Conservation (phyloP, 495 filamentous ascomycete genomes). For the Neurospora sp. region DNA sequence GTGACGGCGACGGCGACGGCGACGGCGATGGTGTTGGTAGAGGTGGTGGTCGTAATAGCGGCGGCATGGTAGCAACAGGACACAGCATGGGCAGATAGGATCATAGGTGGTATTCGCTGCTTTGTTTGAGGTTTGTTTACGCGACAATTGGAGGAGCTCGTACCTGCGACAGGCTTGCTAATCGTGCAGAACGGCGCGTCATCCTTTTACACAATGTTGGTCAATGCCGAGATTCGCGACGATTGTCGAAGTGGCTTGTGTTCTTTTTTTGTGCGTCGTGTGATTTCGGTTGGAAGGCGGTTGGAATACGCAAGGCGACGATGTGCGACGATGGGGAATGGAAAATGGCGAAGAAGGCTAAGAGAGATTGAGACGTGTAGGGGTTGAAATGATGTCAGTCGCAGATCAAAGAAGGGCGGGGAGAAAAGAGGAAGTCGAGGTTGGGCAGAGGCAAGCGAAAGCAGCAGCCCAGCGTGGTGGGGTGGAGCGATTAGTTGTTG, state of each 20-base stretch:
- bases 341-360: background rate
- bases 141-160: slow-evolving; percentile 5
- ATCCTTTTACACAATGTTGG: slow-evolving; percentile 7
- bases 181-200: slow-evolving; percentile 39
- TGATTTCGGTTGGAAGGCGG: background rate
- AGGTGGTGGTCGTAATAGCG: background rate
- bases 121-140: slow-evolving; percentile 6
- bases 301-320: background rate
- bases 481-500: background rate
- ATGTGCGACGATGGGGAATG: background rate
- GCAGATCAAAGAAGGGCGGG: slow-evolving; percentile 6
- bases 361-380: slow-evolving; percentile 9
- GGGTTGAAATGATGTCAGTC: slow-evolving; percentile 18
- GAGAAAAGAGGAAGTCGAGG: background rate
- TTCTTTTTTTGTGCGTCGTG: background rate
- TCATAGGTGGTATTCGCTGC: background rate
- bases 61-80: background rate
- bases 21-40: background rate
- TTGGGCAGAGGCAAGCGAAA: background rate
- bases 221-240: background rate
- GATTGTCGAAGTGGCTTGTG: background rate
- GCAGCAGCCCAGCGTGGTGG: background rate
- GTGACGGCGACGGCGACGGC: slow-evolving; percentile 1
- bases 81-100: background rate
- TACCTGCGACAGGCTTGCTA: slow-evolving; percentile 36